Evolutionary conservation across 2,329 filamentous ascomycete species (phyloP).

Genomic region (Botrytis deweyae): DNA sequence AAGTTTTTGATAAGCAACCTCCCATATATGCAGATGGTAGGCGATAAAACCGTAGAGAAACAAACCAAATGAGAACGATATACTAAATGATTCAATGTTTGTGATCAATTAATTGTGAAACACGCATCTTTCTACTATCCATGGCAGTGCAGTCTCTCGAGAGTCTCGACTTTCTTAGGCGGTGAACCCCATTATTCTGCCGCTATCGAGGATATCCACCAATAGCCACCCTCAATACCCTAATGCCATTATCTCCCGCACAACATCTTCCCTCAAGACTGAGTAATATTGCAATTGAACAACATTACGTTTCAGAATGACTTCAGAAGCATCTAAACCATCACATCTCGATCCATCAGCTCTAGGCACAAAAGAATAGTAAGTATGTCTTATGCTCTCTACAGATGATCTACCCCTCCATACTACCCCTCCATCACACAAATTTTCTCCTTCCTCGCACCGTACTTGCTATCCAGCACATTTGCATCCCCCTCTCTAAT

Average conservation of each 20-base stretch:
- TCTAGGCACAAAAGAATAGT: constrained; percentile 92
- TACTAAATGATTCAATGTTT: neutral
- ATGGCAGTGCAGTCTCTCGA: neutral
- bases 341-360: constrained; percentile 68
- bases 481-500: neutral
- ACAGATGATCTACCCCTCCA: constrained; percentile 28
- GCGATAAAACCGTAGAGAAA: constrained; percentile 6
- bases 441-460: neutral
- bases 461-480: neutral
- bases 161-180: neutral
- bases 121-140: neutral
- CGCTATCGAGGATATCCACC: neutral
- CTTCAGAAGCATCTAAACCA: constrained; percentile 46
- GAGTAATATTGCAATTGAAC: neutral
- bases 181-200: constrained; percentile 13
- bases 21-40: constrained; percentile 10
- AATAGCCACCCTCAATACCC: neutral
- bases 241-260: neutral
- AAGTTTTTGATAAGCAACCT: constrained; percentile 17
- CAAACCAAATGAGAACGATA: constrained; percentile 7
- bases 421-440: constrained; percentile 1
- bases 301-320: constrained; percentile 24
- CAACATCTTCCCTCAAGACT: neutral
- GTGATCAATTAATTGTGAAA: neutral
- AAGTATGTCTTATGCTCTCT: neutral